Conservation (phyloP, 768 basidiomycete genomes). For the Lactifluus hygrophoroides region DNA sequence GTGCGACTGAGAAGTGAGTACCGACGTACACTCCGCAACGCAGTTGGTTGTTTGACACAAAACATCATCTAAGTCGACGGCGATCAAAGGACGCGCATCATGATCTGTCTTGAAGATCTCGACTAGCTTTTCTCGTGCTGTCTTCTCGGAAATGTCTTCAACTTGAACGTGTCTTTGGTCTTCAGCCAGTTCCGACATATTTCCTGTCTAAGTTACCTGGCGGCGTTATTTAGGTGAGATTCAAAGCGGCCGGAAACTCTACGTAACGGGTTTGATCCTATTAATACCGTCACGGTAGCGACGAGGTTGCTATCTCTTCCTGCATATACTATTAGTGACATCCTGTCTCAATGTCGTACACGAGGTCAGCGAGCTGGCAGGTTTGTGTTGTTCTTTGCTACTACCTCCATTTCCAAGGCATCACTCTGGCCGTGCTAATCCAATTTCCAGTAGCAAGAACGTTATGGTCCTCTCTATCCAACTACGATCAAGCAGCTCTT, state of each 20-base stretch:
- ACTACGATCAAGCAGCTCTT: slow-evolving; percentile 48
- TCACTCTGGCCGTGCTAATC: neutral
- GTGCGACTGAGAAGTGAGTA: neutral
- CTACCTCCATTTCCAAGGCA: neutral
- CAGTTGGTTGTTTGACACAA: slow-evolving; percentile 16
- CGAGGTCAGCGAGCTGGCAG: neutral
- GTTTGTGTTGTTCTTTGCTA: neutral
- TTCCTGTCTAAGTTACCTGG: neutral
- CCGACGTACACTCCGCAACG: slow-evolving; percentile 13
- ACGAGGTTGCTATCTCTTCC: too few species aligned
- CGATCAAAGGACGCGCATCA: neutral
- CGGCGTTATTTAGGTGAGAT: neutral
- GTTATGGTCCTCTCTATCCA: slow-evolving; percentile 30
- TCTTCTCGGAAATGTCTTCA: neutral
- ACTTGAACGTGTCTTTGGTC: neutral
- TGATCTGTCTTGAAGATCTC: neutral
- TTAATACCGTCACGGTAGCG: too few species aligned
- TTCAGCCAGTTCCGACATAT: neutral
- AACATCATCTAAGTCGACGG: slow-evolving; percentile 16
- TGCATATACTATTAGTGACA: neutral
- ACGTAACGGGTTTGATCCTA: neutral
- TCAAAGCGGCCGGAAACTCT: neutral
- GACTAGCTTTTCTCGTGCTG: neutral
- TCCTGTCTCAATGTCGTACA: neutral
- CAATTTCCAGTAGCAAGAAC: neutral